A percentile compares a stretch with the other conserved stretches of the same genome.
phyloP scores from a whole-genome alignment of 73 alveolate genomes.

The Symbiodinium natans region DNA sequence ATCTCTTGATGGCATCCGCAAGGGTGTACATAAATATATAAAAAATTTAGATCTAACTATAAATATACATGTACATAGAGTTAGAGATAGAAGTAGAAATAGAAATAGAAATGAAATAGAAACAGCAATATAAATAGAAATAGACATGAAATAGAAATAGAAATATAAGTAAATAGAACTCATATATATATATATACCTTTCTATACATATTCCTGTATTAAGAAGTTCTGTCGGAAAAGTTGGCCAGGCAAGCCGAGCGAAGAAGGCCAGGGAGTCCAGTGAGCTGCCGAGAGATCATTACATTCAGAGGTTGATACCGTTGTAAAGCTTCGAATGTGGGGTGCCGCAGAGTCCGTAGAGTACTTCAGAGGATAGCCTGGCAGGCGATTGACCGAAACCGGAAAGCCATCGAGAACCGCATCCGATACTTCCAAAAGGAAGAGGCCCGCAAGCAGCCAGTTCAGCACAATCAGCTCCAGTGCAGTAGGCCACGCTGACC shows the following conservation, averaged over 20 bases:
- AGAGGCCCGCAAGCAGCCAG: conserved; percentile 77
- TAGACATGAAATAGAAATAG: not conserved
- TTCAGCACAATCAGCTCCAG: too few species aligned
- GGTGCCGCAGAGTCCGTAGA: not conserved
- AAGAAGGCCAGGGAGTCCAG: not conserved
- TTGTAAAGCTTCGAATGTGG: too few species aligned
- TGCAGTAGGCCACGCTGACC: not conserved
- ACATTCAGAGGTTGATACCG: too few species aligned
- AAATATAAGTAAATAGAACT: not conserved
- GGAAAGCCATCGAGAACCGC: conserved; percentile 90
- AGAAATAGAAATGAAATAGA: not conserved
- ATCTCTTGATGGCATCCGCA: conserved; percentile 24
- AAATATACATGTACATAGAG: not conserved
- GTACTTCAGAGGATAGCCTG: not conserved
- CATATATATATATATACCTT: too few species aligned
- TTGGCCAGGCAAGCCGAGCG: not conserved
- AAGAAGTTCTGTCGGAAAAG: too few species aligned
- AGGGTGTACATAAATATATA: too few species aligned
- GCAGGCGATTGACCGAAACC: conserved; percentile 84
- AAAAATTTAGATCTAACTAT: too few species aligned
- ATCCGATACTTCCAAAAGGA: conserved; percentile 93
- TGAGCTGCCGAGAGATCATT: too few species aligned
- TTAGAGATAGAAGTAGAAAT: not conserved
- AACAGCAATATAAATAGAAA: not conserved
- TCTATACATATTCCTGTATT: too few species aligned